Percentiles rank a stretch among this genome's conserved stretches.
Evolutionary conservation across 257 asterid species (phyloP).

Genomic region (Scutellaria minor): DNA sequence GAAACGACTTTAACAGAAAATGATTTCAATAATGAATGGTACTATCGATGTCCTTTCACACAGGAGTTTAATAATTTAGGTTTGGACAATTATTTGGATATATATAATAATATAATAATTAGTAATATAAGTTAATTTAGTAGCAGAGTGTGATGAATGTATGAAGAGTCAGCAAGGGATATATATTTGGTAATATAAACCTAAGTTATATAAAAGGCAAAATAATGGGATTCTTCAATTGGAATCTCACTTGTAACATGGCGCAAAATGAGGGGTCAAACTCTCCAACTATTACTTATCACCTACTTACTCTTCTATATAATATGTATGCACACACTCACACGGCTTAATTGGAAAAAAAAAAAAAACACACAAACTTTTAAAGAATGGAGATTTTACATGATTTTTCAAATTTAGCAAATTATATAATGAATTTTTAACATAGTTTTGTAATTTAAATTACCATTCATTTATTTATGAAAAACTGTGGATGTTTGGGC

Average conservation of each 20-base stretch:
- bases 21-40: conserved; percentile 7
- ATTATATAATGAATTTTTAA: too few relatives aligned
- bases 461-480: too few relatives aligned
- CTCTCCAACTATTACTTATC: conserved; percentile 12
- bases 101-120: not conserved
- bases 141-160: conserved; percentile 8
- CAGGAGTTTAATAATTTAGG: conserved; percentile 16
- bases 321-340: not conserved
- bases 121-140: not conserved
- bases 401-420: too few relatives aligned
- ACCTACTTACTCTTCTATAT: not conserved
- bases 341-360: not conserved
- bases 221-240: conserved; percentile 28
- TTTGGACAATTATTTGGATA: not conserved
- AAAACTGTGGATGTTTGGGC: too few relatives aligned
- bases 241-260: conserved; percentile 40
- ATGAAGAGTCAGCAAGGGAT: not conserved
- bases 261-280: conserved; percentile 40
- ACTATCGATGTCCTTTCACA: conserved; percentile 32
- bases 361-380: too few relatives aligned
- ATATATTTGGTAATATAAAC: not conserved
- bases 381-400: too few relatives aligned
- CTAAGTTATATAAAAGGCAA: conserved; percentile 12
- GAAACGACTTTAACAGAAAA: conserved; percentile 8
- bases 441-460: too few relatives aligned